These are phyloP conservation scores for Exophiala bonariae DNA, from an alignment of 2,329 filamentous ascomycete genomes.

Conservation along the genomic window DNA sequence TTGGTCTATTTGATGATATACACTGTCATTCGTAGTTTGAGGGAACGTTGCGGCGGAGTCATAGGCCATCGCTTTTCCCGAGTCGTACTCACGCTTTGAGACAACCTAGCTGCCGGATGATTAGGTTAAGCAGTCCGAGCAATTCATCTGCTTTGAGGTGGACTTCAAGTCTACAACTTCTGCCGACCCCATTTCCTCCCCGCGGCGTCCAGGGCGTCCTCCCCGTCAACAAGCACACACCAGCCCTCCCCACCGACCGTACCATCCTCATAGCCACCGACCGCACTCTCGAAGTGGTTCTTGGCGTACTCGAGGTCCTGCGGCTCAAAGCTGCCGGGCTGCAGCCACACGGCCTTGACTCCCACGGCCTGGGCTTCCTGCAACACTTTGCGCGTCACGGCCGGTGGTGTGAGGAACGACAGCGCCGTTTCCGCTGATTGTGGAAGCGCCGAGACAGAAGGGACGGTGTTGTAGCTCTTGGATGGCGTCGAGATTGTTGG, in stretches of 20 bases:
- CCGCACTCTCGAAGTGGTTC: conserved; percentile 67
- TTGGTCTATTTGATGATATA: background rate
- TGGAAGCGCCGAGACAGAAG: conserved; percentile 65
- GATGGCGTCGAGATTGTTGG: conserved; percentile 63
- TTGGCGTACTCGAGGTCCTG: conserved; percentile 70
- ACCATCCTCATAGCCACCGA: conserved; percentile 62
- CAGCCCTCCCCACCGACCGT: conserved; percentile 68
- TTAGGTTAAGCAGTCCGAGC: too few species aligned
- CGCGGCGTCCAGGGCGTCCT: conserved; percentile 56
- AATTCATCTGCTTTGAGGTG: too few species aligned
- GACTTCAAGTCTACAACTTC: too few species aligned
- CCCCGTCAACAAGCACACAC: conserved; percentile 86
- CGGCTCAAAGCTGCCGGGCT: conserved; percentile 84
- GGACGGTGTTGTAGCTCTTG: conserved; percentile 62
- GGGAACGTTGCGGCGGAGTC: too few species aligned
- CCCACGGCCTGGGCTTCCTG: conserved; percentile 74
- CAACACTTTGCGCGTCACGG: conserved; percentile 71
- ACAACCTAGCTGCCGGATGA: too few species aligned
- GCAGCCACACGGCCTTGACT: conserved; percentile 78
- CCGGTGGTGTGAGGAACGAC: conserved; percentile 83
- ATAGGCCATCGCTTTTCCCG: too few species aligned
- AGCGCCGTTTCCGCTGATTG: conserved; percentile 71
- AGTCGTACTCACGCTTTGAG: too few species aligned
- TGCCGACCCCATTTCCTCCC: conserved; percentile 53
- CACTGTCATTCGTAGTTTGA: background rate